A percentile compares a stretch with the other conserved stretches of the same genome.
Conservation (phyloP, 768 basidiomycete species). For the Polyporus arcularius region DNA sequence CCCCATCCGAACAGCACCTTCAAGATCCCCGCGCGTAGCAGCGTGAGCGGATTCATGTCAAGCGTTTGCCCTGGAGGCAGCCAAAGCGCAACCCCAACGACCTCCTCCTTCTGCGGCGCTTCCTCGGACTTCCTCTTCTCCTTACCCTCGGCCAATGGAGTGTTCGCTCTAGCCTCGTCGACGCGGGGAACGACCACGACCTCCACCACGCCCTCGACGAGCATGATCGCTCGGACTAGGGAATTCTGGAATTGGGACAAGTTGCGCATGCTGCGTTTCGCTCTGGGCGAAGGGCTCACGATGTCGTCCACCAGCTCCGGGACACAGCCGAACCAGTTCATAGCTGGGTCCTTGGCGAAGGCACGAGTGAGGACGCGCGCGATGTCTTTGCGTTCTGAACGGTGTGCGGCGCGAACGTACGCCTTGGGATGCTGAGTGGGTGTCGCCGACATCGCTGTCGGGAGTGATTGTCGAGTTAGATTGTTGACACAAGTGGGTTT, state of each 20-base stretch:
- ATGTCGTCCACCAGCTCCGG: neutral
- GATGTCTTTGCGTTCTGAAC: conserved; percentile 9
- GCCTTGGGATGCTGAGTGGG: neutral
- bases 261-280: conserved; percentile 2
- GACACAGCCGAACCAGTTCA: conserved; percentile 26
- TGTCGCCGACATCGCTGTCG: too few species aligned
- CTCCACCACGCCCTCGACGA: conserved; percentile 10
- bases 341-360: conserved; percentile 21
- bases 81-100: conserved; percentile 24
- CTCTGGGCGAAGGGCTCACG: neutral
- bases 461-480: too few species aligned
- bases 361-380: conserved; percentile 19
- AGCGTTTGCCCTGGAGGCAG: conserved; percentile 16
- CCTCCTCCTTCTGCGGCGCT: conserved; percentile 6
- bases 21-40: conserved; percentile 15
- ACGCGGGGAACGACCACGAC: conserved; percentile 8
- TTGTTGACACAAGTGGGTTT: too few species aligned
- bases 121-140: too few species aligned
- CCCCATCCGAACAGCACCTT: conserved; percentile 19
- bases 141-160: neutral
- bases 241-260: conserved; percentile 20
- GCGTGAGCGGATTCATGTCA: conserved; percentile 10
- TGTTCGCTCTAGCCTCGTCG: too few species aligned
- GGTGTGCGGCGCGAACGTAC: neutral
- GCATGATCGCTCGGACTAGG: conserved; percentile 10